A percentile compares a stretch with the other conserved stretches of the same genome.
These are phyloP conservation scores for Torrubiellomyces zombiae DNA, from an alignment of 2,329 filamentous ascomycete species.

Conservation along the genomic window DNA sequence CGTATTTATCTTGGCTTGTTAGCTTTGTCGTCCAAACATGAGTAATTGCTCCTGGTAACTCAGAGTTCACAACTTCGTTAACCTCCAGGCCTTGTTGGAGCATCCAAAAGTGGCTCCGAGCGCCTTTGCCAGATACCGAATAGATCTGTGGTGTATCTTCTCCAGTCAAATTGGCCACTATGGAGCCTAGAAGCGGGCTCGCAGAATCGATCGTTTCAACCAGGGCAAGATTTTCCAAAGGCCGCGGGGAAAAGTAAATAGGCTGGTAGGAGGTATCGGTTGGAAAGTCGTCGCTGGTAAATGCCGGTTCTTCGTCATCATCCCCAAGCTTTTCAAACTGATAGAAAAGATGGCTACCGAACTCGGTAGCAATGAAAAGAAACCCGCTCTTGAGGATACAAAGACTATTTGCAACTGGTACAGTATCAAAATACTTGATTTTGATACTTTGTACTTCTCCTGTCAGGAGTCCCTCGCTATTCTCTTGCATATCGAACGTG, in stretches of 20 bases:
- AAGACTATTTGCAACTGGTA: conserved; percentile 71
- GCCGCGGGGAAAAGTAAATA: conserved; percentile 69
- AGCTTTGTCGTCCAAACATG: conserved; percentile 93
- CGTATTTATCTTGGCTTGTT: conserved; percentile 65
- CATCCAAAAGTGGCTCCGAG: conserved; percentile 76
- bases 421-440: conserved; percentile 96
- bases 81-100: conserved; percentile 87
- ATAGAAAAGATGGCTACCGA: conserved; percentile 85
- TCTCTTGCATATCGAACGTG: conserved; percentile 75
- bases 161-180: conserved; percentile 74
- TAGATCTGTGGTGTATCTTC: conserved; percentile 96
- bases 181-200: conserved; percentile 81
- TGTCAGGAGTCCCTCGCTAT: conserved; percentile 59
- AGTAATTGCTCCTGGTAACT: conserved; percentile 68
- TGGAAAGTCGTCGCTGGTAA: conserved; percentile 65
- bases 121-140: conserved; percentile 73
- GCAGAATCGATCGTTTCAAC: conserved; percentile 75
- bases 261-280: conserved; percentile 60
- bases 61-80: conserved; percentile 86
- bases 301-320: conserved; percentile 79
- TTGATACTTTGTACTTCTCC: conserved; percentile 70
- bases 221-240: conserved; percentile 63
- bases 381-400: conserved; percentile 93
- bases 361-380: conserved; percentile 80
- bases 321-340: conserved; percentile 95